Evolutionary conservation across 148 eudicot species (phyloP), one percentile per base, ranked within the genome.

Genomic region (Heliosperma pusillum): DNA sequence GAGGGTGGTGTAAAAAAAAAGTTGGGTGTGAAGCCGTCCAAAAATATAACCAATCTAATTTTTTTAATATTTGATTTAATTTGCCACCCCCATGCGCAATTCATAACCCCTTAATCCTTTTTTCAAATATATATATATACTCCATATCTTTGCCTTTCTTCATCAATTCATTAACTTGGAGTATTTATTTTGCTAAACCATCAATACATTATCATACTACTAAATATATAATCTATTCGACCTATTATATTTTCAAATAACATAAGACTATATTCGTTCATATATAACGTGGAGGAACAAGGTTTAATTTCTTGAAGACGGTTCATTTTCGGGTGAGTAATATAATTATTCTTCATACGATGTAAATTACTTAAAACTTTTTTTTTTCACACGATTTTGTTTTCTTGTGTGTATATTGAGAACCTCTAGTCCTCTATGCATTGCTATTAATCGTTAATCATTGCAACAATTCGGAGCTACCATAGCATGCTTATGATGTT

Each of bases 21-120:
- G 79, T 71, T 11, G 47, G 25, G 63, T 82, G 80, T 83, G 76
- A 86, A 84, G 88, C 91, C 97, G 91, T 82, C 93, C 91, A 85
- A 89, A 87, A 69, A 59, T 21, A 66, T 8, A 64, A n/a, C 55
- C 77, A 84, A 76, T 13, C 19, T 7, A 7, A 8, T 17, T 21
- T 59, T 59, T 21, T 20, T 24, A 2, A 59, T 20, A 56, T 85
- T 85, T 83, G 70, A 73, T 76, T 76, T 22, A 68, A 42, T 74
- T 71, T 78, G 82, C 81, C 83, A 84, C 47, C 85, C 89, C 91
- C 95, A 91, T 87, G 93, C 93, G 93, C 85, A 87, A 80, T 88
- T 86, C 81, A 75, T 77, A 69, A 47, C 80, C 64, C 60, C 61
- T 45, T 36, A 29, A 36, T 36, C 42, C 42, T 45, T 19, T 44